Percentiles rank a stretch among this genome's conserved stretches.
These are phyloP conservation scores for Sphaerulina vaccinii DNA, from an alignment of 2,329 filamentous ascomycete genomes.

Conservation along the genomic window DNA sequence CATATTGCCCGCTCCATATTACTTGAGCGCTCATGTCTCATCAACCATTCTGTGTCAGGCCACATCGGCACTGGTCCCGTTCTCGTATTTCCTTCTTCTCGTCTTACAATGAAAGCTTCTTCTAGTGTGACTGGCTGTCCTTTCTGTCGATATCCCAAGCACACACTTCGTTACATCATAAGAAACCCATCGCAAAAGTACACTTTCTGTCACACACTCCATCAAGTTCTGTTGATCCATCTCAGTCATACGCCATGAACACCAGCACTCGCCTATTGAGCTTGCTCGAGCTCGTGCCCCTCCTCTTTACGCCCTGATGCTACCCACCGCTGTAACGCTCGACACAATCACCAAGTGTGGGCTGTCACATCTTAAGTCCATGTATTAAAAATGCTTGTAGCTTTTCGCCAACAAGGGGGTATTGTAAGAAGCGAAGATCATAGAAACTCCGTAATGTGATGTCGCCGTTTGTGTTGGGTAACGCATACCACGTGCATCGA, in stretches of 20 bases:
- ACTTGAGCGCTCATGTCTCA: background rate
- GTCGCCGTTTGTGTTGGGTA: constrained; percentile 3
- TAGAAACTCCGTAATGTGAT: background rate
- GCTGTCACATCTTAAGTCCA: background rate
- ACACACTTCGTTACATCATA: constrained; percentile 12
- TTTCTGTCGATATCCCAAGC: constrained; percentile 16
- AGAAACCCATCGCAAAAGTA: background rate
- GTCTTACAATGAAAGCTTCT: background rate
- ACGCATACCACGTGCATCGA: constrained; percentile 16
- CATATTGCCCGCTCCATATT: constrained; percentile 1
- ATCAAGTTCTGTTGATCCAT: constrained; percentile 13
- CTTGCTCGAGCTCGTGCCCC: background rate
- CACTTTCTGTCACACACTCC: constrained; percentile 7
- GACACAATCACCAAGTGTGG: constrained; percentile 7
- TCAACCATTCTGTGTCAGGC: background rate
- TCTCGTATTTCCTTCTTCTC: background rate
- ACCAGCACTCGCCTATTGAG: background rate
- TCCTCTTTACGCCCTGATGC: constrained; percentile 21
- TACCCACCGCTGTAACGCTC: constrained; percentile 18
- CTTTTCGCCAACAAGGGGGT: constrained; percentile 16
- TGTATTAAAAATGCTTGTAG: constrained; percentile 23
- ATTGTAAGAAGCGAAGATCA: constrained; percentile 18
- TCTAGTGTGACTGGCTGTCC: constrained; percentile 1
- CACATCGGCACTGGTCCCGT: background rate
- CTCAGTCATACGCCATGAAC: constrained; percentile 6